phyloP scores from a whole-genome alignment of 371 early-diverging fungal genomes.

The Mortierella sp. region DNA sequence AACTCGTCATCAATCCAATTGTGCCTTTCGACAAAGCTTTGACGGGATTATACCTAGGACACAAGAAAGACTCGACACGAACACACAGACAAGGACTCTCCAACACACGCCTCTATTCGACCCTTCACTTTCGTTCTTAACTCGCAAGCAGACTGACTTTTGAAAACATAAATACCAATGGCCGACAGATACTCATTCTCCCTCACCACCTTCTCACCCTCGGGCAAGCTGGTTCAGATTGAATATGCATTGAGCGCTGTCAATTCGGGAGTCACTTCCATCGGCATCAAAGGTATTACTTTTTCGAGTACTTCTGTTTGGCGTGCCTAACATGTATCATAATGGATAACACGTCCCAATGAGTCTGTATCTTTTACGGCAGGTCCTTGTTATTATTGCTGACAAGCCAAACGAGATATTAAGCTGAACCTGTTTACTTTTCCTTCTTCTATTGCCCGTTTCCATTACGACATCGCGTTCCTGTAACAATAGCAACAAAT shows the following conservation, averaged over 20 bases:
- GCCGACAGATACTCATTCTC: conserved; percentile 78
- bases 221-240: conserved; percentile 99
- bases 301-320: no score
- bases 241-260: conserved; percentile 99
- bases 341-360: no score
- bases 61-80: neutral
- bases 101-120: neutral
- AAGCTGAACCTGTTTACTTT: no score
- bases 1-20: neutral
- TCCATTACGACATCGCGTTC: neutral
- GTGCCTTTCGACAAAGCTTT: no score
- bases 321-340: no score
- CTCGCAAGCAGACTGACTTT: neutral
- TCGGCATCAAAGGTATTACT: conserved; percentile 95
- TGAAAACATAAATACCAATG: conserved; percentile 12
- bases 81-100: conserved; percentile 8
- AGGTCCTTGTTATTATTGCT: no score
- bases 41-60: no score
- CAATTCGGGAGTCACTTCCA: conserved; percentile 93
- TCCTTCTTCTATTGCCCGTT: neutral
- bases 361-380: no score
- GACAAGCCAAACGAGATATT: no score
- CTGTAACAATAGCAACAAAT: conserved; percentile 79
- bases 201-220: conserved; percentile 99
- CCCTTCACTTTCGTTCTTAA: no score